phyloP scores from a whole-genome alignment of 495 filamentous ascomycete species.

The Talaromyces proteolyticus region DNA sequence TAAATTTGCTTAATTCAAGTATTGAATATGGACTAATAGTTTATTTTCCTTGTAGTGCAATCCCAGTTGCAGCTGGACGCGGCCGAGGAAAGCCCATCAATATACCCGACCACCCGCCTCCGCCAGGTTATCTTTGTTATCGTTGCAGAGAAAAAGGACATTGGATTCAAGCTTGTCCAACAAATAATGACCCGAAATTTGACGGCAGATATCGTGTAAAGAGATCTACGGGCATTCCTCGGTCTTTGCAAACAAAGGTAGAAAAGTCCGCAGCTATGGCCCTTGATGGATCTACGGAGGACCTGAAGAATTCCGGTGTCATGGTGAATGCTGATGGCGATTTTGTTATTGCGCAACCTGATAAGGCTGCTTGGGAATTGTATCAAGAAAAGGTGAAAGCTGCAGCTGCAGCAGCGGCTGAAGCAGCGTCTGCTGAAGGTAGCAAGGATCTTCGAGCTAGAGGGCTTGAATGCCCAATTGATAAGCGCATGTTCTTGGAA shows the following conservation, averaged over 20 bases:
- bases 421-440: constrained; percentile 61
- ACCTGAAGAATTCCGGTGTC: constrained; percentile 74
- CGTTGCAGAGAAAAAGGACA: constrained; percentile 98
- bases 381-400: constrained; percentile 90
- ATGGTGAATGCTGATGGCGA: constrained; percentile 98
- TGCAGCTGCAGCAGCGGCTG: constrained; percentile 70
- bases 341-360: constrained; percentile 89
- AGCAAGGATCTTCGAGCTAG: constrained; percentile 76
- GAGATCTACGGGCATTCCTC: constrained; percentile 91
- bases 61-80: constrained; percentile 53
- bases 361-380: constrained; percentile 92
- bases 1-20: constrained; percentile 15
- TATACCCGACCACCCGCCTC: constrained; percentile 84
- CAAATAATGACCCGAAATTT: constrained; percentile 93
- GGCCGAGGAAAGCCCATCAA: constrained; percentile 60
- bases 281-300: constrained; percentile 67
- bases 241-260: constrained; percentile 86
- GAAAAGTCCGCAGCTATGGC: constrained; percentile 77
- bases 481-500: constrained; percentile 94
- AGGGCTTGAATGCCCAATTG: constrained; percentile 88
- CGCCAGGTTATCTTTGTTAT: constrained; percentile 91
- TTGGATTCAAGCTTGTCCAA: constrained; percentile 96
- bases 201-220: constrained; percentile 88
- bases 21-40: constrained; percentile 27
- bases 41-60: constrained; percentile 41